Evolutionary conservation across 108 stramenopile species (phyloP).

Genomic region (Cyclotella kingstonii): DNA sequence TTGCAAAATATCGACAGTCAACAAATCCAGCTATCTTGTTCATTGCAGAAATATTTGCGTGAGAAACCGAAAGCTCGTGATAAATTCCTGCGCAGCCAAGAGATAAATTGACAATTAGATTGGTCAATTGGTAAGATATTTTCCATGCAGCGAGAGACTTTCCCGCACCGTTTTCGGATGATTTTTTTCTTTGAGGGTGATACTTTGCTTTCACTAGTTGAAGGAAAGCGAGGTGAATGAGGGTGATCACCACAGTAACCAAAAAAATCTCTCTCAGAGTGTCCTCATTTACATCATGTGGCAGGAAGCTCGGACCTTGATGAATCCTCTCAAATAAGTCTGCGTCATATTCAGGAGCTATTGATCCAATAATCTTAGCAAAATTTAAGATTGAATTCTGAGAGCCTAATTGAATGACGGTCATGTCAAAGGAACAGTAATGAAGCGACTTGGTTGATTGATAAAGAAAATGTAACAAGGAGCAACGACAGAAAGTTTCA

Average conservation of each 20-base stretch:
- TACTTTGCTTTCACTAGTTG: conserved; percentile 7
- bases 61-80: conserved; percentile 29
- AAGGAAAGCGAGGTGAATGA: conserved; percentile 18
- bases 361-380: not conserved
- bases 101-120: conserved; percentile 50
- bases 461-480: no score
- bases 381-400: no score
- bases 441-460: no score
- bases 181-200: not conserved
- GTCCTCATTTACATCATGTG: conserved; percentile 18
- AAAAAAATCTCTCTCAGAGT: conserved; percentile 11
- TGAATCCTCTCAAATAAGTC: conserved; percentile 12
- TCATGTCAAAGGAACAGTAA: no score
- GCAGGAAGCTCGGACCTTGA: conserved; percentile 22
- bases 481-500: no score
- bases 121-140: conserved; percentile 60
- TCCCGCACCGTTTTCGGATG: not conserved
- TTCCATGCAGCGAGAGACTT: conserved; percentile 23
- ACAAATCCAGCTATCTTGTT: conserved; percentile 41
- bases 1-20: conserved; percentile 43
- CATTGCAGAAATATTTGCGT: conserved; percentile 14
- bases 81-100: conserved; percentile 58
- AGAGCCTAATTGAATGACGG: no score
- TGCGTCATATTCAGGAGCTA: conserved; percentile 22
- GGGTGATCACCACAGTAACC: conserved; percentile 20